A percentile compares a stretch with the other conserved stretches of the same genome.
phyloP scores from a whole-genome alignment of 2,329 filamentous ascomycete genomes.

The Lithohypha guttulata region DNA sequence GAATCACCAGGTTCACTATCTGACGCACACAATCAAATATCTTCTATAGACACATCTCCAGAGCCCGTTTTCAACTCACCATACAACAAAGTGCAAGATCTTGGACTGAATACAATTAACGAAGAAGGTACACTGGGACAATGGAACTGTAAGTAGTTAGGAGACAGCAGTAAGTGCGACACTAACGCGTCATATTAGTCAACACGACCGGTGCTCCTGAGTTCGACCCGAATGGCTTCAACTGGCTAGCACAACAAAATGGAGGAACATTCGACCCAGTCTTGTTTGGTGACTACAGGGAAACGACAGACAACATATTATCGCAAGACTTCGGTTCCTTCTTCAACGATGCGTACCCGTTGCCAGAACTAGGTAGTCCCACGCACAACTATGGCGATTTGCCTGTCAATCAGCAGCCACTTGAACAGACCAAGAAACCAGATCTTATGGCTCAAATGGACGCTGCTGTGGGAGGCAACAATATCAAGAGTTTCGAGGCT shows the following conservation, averaged over 20 bases:
- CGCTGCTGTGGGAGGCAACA: conserved; percentile 56
- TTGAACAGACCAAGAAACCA: conserved; percentile 42
- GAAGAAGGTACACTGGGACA: conserved; percentile 11
- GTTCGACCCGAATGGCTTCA: conserved; percentile 11
- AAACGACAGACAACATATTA: conserved; percentile 74
- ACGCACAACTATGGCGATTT: conserved; percentile 51
- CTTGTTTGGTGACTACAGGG: conserved; percentile 83
- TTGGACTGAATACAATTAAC: conserved; percentile 24
- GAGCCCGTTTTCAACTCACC: conserved; percentile 36
- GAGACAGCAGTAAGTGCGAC: background rate
- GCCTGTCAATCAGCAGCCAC: conserved; percentile 20
- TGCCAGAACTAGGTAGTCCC: conserved; percentile 65
- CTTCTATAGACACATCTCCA: conserved; percentile 41
- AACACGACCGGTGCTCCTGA: conserved; percentile 21
- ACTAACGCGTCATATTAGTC: conserved; percentile 14
- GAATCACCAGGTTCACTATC: conserved; percentile 40
- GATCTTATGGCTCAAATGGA: conserved; percentile 72
- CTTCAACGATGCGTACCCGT: conserved; percentile 66
- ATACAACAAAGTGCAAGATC: conserved; percentile 28
- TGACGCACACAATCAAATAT: conserved; percentile 35
- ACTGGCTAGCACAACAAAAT: conserved; percentile 68
- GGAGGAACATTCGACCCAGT: conserved; percentile 82
- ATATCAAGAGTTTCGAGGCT: conserved; percentile 55
- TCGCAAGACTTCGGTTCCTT: conserved; percentile 60
- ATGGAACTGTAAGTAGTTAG: conserved; percentile 7